These are phyloP conservation scores for Cyclotella choctawhatcheeana DNA, from an alignment of 108 stramenopile genomes.

Conservation along the genomic window DNA sequence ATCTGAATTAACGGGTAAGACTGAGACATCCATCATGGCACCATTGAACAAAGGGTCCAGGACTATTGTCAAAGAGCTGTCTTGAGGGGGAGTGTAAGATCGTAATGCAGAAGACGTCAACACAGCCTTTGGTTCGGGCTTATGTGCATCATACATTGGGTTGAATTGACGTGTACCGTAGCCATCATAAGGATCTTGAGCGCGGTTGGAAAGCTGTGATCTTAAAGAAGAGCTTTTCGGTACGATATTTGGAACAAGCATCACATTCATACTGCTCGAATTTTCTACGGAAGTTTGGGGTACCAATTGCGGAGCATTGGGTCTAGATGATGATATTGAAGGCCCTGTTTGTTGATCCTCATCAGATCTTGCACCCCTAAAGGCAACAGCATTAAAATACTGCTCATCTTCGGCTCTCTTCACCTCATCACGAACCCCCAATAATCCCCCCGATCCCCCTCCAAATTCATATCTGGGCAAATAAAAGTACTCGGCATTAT, in stretches of 20 bases:
- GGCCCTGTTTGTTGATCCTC: too few relatives aligned
- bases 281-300: too few relatives aligned
- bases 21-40: slow-evolving; percentile 31
- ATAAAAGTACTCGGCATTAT: slow-evolving; percentile 7
- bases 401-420: not conserved
- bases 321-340: too few relatives aligned
- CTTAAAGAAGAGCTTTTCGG: too few relatives aligned
- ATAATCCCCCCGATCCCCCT: slow-evolving; percentile 28
- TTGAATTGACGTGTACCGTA: slow-evolving; percentile 38
- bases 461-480: slow-evolving; percentile 37
- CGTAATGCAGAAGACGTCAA: slow-evolving; percentile 28
- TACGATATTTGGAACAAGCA: too few relatives aligned
- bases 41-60: slow-evolving; percentile 34
- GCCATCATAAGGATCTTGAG: slow-evolving; percentile 26
- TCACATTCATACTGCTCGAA: too few relatives aligned
- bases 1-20: slow-evolving; percentile 26
- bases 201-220: not conserved
- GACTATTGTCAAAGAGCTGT: not conserved
- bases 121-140: not conserved
- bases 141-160: slow-evolving; percentile 4
- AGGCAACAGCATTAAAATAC: slow-evolving; percentile 1
- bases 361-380: not conserved
- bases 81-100: slow-evolving; percentile 22
- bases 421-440: slow-evolving; percentile 3
- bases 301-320: too few relatives aligned